phyloP scores from a whole-genome alignment of 2,329 filamentous ascomycete genomes.

The Colletotrichum eremochloae region DNA sequence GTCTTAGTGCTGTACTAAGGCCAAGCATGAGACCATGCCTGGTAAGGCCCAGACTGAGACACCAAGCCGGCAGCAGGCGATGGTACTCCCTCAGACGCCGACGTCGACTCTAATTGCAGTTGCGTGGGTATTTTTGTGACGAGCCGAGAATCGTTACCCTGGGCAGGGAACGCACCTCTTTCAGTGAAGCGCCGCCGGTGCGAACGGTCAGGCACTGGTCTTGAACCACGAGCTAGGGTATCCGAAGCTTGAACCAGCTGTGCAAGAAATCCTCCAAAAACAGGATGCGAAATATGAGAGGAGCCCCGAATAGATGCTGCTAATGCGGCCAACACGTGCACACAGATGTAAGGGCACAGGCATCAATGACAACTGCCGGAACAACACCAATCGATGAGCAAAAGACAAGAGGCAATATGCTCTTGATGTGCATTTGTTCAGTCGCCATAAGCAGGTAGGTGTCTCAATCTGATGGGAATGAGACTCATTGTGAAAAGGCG shows the following conservation, averaged over 20 bases:
- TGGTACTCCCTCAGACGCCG: conserved; percentile 3
- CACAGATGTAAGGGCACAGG: not conserved
- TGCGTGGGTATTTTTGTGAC: not conserved
- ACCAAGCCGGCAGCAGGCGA: conserved; percentile 5
- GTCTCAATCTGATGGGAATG: not conserved
- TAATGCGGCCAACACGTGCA: not conserved
- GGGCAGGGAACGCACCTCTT: not conserved
- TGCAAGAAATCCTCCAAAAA: not conserved
- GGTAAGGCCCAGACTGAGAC: conserved; percentile 18
- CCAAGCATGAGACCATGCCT: conserved; percentile 9
- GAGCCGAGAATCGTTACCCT: not conserved
- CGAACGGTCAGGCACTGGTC: not conserved
- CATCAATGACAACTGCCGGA: not conserved
- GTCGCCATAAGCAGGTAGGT: not conserved
- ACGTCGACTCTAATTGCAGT: not conserved
- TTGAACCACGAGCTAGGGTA: not conserved
- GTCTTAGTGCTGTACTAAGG: conserved; percentile 22
- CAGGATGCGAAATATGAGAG: not conserved
- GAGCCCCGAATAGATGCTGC: not conserved
- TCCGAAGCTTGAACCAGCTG: not conserved
- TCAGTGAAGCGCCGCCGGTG: not conserved
- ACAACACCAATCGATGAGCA: not conserved
- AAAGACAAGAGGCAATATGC: not conserved
- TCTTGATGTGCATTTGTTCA: not conserved
- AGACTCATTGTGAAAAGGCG: not conserved